phyloP scores from a whole-genome alignment of 129 eudicot species.

The Silybum marianum region DNA sequence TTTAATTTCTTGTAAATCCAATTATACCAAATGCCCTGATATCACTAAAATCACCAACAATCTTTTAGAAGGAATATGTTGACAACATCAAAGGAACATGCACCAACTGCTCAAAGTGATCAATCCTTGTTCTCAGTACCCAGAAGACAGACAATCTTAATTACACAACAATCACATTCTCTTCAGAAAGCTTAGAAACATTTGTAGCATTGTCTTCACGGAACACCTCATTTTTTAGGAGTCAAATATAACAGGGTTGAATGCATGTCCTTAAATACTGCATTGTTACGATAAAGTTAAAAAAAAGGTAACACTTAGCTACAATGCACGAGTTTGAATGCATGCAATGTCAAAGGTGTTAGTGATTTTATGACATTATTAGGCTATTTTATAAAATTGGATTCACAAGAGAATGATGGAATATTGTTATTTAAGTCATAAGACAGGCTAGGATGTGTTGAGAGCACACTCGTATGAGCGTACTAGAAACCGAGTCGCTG shows the following conservation, averaged over 20 bases:
- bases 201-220: slow-evolving; percentile 48
- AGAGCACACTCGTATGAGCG: no score
- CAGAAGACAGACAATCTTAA: slow-evolving; percentile 70
- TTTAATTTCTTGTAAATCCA: no score
- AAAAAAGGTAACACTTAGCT: no score
- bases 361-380: no score
- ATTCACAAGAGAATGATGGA: no score
- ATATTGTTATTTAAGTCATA: no score
- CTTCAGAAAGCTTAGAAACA: slow-evolving; percentile 71
- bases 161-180: slow-evolving; percentile 89
- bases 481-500: no score
- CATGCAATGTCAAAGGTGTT: background rate
- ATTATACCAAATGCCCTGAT: no score
- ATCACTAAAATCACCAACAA: no score
- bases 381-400: no score
- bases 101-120: background rate
- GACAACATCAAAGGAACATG: background rate
- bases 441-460: no score
- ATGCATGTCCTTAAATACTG: slow-evolving; percentile 87
- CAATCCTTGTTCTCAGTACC: slow-evolving; percentile 38
- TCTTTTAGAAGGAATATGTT: no score
- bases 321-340: background rate
- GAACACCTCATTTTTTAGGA: slow-evolving; percentile 82
- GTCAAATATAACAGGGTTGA: slow-evolving; percentile 91
- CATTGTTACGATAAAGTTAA: background rate